Evolutionary conservation across 495 filamentous ascomycete species (phyloP), one percentile per base, ranked within the genome.

Genomic region (Oidiodendron maius): DNA sequence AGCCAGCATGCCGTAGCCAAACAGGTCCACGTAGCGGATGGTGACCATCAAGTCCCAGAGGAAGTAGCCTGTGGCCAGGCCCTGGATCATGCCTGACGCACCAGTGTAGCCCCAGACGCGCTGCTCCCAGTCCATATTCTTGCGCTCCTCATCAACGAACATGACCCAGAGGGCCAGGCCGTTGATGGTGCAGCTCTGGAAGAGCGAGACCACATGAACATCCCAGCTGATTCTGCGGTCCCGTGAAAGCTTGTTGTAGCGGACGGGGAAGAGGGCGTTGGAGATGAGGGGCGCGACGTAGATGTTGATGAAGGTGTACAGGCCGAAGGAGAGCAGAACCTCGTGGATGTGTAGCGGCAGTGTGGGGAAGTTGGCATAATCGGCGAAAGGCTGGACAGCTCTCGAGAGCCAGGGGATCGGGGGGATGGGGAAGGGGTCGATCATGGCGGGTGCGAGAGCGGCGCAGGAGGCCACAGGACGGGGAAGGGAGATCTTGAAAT

Each of bases 101-200:
- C 88, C 87, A 10, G 85, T 89, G 62, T 99, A 96, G 9, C 88
- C 94, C 74, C 84, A 95, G 30, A 97, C 74, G n/a, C 91, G 80
- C 64, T 87, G 82, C 40, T 80, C 69, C 64, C 74, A 77, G 48
- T 77, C 75, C 83, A 91, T 91, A 26, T 64, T 67, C 51, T 64
- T 71, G 46, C 93, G 76, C 70, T 96, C 89, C 38, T 83, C 65
- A 66, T 96, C 93, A 36, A 53, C 61, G 58, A 72, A 82, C 69
- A 96, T 95, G 35, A 90, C 80, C 82, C 84, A 96, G 26, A 99
- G 63, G 12, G 89, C 87, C 32, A 86, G 62, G 36, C 50, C 61
- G 62, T 84, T 88, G 69, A 99, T 88, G n/a, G 90, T 67, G 13
- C 76, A 69, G 58, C 81, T 84, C 71, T 99, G 93, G 15, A 87